Conservation (phyloP, 148 eudicot species). For the Silene conica region DNA sequence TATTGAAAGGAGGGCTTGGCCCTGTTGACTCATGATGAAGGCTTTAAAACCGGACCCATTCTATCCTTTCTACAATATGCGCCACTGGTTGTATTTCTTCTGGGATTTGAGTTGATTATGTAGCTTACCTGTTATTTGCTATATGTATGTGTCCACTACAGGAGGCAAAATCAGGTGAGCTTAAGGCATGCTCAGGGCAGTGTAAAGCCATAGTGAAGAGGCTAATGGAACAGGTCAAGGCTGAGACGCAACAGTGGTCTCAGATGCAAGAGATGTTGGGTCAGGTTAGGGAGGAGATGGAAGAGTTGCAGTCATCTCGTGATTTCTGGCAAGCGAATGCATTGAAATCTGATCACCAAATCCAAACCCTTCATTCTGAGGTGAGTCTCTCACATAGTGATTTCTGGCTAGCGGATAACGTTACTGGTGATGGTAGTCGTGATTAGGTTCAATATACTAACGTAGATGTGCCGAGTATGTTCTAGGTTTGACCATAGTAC, state of each 20-base stretch:
- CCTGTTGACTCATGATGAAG: too few species aligned
- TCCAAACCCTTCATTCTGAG: slow-evolving; percentile 39
- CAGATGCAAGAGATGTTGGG: slow-evolving; percentile 96
- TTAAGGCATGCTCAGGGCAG: slow-evolving; percentile 49
- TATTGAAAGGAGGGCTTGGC: too few species aligned
- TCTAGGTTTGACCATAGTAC: too few species aligned
- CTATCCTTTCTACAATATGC: too few species aligned
- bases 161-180: slow-evolving; percentile 41
- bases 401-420: too few species aligned
- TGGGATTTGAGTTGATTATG: neutral
- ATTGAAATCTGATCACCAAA: slow-evolving; percentile 44
- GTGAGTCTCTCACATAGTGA: slow-evolving; percentile 34
- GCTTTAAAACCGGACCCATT: neutral
- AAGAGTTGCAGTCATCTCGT: slow-evolving; percentile 70
- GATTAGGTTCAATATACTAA: too few species aligned
- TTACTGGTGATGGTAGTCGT: too few species aligned
- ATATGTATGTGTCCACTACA: slow-evolving; percentile 16
- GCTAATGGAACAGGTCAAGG: slow-evolving; percentile 88
- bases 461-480: too few species aligned
- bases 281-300: slow-evolving; percentile 78
- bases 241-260: slow-evolving; percentile 93
- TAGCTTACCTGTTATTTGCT: slow-evolving; percentile 3
- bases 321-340: slow-evolving; percentile 86
- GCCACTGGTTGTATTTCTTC: neutral
- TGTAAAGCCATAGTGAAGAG: slow-evolving; percentile 71